Percentiles rank a stretch among this genome's conserved stretches.
phyloP scores from a whole-genome alignment of 2,329 filamentous ascomycete species.

The Calonectria hongkongensis region DNA sequence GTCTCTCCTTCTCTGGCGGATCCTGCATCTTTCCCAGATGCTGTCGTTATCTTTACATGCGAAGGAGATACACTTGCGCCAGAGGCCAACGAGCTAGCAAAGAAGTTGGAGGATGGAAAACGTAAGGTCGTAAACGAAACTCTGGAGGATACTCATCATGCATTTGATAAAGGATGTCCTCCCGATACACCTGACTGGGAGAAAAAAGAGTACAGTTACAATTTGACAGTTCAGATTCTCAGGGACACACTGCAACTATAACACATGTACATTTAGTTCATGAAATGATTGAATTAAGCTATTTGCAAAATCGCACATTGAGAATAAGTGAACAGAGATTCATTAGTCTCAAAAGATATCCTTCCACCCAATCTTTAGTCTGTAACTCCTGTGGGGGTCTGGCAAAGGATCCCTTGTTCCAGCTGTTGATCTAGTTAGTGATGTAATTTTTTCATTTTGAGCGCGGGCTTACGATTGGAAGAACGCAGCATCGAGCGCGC shows the following conservation, averaged over 20 bases:
- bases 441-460: background rate
- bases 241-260: conserved; percentile 20
- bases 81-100: conserved; percentile 26
- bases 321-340: background rate
- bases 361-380: background rate
- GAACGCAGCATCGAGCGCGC: conserved; percentile 74
- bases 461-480: conserved; percentile 64
- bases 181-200: conserved; percentile 33
- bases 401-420: conserved; percentile 11
- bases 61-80: conserved; percentile 35
- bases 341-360: too few species aligned
- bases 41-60: conserved; percentile 34
- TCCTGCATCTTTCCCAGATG: conserved; percentile 15
- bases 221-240: conserved; percentile 13
- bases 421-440: background rate
- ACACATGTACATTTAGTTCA: background rate
- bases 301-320: background rate
- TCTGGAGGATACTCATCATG: conserved; percentile 31
- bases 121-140: conserved; percentile 23
- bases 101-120: conserved; percentile 21
- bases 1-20: conserved; percentile 31
- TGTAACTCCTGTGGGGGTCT: conserved; percentile 4
- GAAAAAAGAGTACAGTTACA: conserved; percentile 17
- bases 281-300: background rate
- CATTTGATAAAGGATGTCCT: conserved; percentile 25